Conservation (phyloP, 768 basidiomycete species). For the Epithele typhae region DNA sequence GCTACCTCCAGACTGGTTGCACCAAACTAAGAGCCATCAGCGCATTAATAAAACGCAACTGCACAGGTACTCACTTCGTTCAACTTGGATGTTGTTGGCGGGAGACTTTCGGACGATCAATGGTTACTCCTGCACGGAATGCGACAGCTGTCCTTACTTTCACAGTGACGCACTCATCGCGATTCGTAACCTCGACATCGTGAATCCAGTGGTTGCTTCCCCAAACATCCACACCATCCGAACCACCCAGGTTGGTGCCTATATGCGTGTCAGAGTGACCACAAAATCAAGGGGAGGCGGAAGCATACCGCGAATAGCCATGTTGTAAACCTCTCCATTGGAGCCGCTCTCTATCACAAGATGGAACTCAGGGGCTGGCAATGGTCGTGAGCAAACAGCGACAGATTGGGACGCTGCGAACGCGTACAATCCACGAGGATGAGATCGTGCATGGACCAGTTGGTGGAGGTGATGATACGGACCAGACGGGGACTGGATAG, state of each 20-base stretch:
- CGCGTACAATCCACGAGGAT: conserved; percentile 28
- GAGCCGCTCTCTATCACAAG: conserved; percentile 23
- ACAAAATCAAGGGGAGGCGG: not conserved
- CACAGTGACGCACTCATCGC: conserved; percentile 31
- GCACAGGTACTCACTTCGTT: conserved; percentile 18
- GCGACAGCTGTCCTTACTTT: conserved; percentile 13
- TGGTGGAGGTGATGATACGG: conserved; percentile 24
- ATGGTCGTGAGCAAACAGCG: too few relatives aligned
- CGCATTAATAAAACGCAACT: too few relatives aligned
- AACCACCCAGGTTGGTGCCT: conserved; percentile 23
- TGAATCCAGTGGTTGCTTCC: conserved; percentile 30
- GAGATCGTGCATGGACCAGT: conserved; percentile 29
- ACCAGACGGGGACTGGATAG: conserved; percentile 22
- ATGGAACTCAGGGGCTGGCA: conserved; percentile 28
- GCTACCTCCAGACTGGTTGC: conserved; percentile 29
- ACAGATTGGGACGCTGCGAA: too few relatives aligned
- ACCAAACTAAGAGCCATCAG: conserved; percentile 24
- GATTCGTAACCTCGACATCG: conserved; percentile 29
- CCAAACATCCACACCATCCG: conserved; percentile 28
- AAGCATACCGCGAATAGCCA: conserved; percentile 24
- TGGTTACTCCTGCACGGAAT: not conserved
- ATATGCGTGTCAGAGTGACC: too few relatives aligned
- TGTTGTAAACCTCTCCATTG: conserved; percentile 29
- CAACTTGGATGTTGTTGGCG: conserved; percentile 25
- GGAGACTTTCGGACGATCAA: conserved; percentile 11